Evolutionary conservation across 2,329 filamentous ascomycete genomes (phyloP).

Genomic region (Xylariaceae sp.): DNA sequence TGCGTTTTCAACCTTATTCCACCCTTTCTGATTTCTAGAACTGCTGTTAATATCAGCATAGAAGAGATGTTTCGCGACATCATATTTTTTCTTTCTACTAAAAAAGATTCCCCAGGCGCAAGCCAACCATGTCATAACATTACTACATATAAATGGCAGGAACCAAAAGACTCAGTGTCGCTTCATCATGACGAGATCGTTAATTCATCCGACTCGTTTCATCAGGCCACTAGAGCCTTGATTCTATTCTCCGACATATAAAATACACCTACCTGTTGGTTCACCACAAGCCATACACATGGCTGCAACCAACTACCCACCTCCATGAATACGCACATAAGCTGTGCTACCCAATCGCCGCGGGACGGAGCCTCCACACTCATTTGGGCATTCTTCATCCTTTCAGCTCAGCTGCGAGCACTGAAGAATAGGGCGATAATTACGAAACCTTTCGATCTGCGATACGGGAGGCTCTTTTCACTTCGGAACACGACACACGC

Average conservation of each 20-base stretch:
- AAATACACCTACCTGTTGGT: neutral
- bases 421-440: neutral
- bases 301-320: neutral
- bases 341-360: neutral
- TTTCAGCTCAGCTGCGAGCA: neutral
- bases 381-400: neutral
- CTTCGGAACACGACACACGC: neutral
- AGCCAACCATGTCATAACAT: slow-evolving; percentile 9
- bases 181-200: neutral
- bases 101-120: slow-evolving; percentile 18
- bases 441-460: neutral
- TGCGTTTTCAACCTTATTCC: neutral
- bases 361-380: slow-evolving; percentile 1
- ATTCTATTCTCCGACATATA: neutral
- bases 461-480: neutral
- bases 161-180: neutral
- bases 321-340: neutral
- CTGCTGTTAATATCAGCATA: neutral
- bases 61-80: slow-evolving; percentile 6
- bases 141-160: slow-evolving; percentile 6
- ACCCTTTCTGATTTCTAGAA: neutral
- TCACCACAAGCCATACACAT: neutral
- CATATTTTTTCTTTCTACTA: neutral
- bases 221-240: neutral
- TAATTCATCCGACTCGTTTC: neutral